Evolutionary conservation across 2,329 filamentous ascomycete genomes (phyloP).

Genomic region (Thelonectria blattea): DNA sequence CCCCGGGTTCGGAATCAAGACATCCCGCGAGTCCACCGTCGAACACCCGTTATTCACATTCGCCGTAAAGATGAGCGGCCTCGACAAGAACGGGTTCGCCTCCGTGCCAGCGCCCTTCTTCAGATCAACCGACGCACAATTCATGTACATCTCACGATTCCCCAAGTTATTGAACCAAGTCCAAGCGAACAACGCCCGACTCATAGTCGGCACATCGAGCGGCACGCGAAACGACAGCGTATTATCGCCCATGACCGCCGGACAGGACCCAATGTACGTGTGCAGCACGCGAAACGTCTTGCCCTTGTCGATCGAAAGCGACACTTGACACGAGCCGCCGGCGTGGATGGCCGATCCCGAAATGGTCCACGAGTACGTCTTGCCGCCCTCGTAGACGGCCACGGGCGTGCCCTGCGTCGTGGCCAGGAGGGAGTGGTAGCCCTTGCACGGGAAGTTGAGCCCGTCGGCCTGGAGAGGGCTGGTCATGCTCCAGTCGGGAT

Average conservation of each 20-base stretch:
- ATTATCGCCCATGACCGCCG: slow-evolving; percentile 16
- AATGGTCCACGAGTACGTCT: slow-evolving; percentile 59
- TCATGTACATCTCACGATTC: slow-evolving; percentile 74
- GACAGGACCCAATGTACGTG: slow-evolving; percentile 47
- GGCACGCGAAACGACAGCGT: slow-evolving; percentile 59
- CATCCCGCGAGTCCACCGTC: slow-evolving; percentile 60
- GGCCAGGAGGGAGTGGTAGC: slow-evolving; percentile 48
- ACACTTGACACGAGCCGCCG: slow-evolving; percentile 69
- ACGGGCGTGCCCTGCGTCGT: slow-evolving; percentile 48
- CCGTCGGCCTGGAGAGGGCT: slow-evolving; percentile 66
- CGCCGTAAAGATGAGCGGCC: slow-evolving; percentile 70
- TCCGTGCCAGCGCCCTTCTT: slow-evolving; percentile 16
- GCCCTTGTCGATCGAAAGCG: slow-evolving; percentile 67
- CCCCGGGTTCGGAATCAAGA: slow-evolving; percentile 69
- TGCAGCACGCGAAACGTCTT: slow-evolving; percentile 60
- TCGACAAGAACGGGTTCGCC: slow-evolving; percentile 37
- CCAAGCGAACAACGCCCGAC: slow-evolving; percentile 62
- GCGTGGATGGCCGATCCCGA: slow-evolving; percentile 58
- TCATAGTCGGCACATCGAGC: slow-evolving; percentile 53
- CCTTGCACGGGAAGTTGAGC: slow-evolving; percentile 77
- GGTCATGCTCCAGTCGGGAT: slow-evolving; percentile 74
- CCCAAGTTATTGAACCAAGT: slow-evolving; percentile 68
- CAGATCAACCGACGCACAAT: slow-evolving; percentile 67
- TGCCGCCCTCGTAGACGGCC: slow-evolving; percentile 58
- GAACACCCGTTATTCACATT: slow-evolving; percentile 65